Evolutionary conservation across 169 alveolate genomes (phyloP).

Genomic region (Theileria annulata): DNA sequence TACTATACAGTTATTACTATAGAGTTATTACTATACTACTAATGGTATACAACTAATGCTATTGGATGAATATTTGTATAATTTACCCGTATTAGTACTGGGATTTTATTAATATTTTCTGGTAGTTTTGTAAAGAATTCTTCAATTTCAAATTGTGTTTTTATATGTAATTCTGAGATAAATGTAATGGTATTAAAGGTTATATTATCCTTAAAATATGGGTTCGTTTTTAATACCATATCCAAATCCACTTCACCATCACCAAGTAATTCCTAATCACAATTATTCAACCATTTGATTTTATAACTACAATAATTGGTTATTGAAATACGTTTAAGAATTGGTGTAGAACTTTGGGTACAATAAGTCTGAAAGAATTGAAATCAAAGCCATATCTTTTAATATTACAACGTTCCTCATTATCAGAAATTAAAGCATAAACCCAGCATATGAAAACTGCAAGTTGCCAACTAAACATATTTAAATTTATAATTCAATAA

Average conservation of each 20-base stretch:
- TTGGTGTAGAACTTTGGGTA: slow-evolving; percentile 30
- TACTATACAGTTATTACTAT: no score
- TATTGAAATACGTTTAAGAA: slow-evolving; percentile 31
- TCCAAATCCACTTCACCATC: slow-evolving; percentile 29
- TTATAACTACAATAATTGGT: slow-evolving; percentile 23
- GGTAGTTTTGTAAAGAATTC: slow-evolving; percentile 61
- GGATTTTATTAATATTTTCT: slow-evolving; percentile 42
- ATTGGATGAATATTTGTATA: not conserved
- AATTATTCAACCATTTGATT: slow-evolving; percentile 8
- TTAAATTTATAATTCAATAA: not conserved
- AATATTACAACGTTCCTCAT: slow-evolving; percentile 25
- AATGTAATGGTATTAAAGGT: slow-evolving; percentile 64
- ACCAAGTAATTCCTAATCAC: not conserved
- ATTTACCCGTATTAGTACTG: slow-evolving; percentile 59
- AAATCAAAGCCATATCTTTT: slow-evolving; percentile 44
- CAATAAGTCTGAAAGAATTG: slow-evolving; percentile 21
- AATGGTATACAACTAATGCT: not conserved
- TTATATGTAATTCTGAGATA: slow-evolving; percentile 68
- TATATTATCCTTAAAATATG: slow-evolving; percentile 43
- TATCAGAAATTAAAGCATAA: slow-evolving; percentile 43
- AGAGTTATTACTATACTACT: not conserved
- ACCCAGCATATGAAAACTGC: slow-evolving; percentile 68
- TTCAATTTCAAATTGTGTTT: slow-evolving; percentile 49
- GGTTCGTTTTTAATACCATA: slow-evolving; percentile 39
- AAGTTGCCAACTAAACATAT: slow-evolving; percentile 44